Base-by-base conservation (phyloP, 768 basidiomycete genomes). In the Boletus tomentosulus region DNA sequence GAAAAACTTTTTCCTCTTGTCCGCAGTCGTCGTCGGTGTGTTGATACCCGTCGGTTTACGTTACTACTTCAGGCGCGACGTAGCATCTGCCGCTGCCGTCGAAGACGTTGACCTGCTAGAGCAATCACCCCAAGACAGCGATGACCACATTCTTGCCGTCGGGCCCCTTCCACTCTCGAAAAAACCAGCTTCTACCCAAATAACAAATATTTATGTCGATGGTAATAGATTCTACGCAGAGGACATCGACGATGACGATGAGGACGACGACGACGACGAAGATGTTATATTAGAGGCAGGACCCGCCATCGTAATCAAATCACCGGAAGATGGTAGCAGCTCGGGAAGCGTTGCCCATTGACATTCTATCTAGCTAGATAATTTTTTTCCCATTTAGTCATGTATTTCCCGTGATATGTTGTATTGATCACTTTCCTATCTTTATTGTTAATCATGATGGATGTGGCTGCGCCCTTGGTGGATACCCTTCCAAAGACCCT, bases 11-110 rank as follows among this genome's bases (percentile, higher is more conserved):
- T 79, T 96, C 58, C 83, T 87, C 11, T 76, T 98, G 22, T 79
- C 85, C 1, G 91, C 91, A 0, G 84, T 96, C 48, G 90, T 89
- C 52, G 79, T 93, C 12, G 94, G 93, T 6, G 95, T 92, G n/a
- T 77, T 96, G 74, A 91, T 96, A 51, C 94, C 94, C 6, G 93
- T 97, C 33, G 92, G 89, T 3, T 71, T 96, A 57, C 81, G 92
- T 55, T 90, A 89, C 61, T 87, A 85, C 74, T 92, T 92, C 74
- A 78, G 81, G 61, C 78, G 79, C 43, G 80, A 90, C 61, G 79
- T 82, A 1, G 76, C 71, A 45, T 66, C 68, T 11, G 68, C 66
- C 19, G 71, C 68, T 6, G 71, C 71, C 28, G 71, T 69, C 13
- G 72, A 77, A 52, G 69, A 68, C 19, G 69, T 61, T 4, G 68